Evolutionary conservation across 345 rosid species (phyloP).

Genomic region (Citrus australasica): DNA sequence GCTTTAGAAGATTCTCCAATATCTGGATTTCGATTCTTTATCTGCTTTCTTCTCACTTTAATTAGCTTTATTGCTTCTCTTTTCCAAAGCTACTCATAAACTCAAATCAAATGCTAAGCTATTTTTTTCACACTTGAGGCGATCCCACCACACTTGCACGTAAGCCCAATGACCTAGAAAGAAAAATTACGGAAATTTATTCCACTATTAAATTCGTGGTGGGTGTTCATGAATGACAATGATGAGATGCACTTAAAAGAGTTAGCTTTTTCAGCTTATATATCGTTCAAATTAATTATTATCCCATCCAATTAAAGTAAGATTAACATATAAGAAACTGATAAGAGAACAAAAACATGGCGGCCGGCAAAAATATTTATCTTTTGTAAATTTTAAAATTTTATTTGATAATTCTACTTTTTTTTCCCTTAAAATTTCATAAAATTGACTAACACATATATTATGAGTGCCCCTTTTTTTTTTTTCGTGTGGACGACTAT

Average conservation of each 20-base stretch:
- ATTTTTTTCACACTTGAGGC: background rate
- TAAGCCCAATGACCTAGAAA: background rate
- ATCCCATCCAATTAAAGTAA: too few species aligned
- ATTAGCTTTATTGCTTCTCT: background rate
- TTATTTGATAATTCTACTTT: too few species aligned
- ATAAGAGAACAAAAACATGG: too few species aligned
- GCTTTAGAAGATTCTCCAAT: constrained; percentile 29
- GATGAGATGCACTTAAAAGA: background rate
- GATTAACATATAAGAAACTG: background rate
- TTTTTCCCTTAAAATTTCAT: too few species aligned
- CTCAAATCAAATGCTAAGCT: background rate
- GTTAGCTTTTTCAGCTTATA: background rate
- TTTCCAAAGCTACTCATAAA: background rate
- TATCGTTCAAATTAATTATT: too few species aligned
- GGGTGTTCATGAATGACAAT: too few species aligned
- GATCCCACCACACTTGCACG: too few species aligned
- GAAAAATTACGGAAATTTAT: background rate
- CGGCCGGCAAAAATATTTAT: too few species aligned
- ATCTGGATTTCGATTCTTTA: background rate
- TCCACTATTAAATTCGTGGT: background rate
- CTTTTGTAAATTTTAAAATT: too few species aligned
- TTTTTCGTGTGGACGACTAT: too few species aligned
- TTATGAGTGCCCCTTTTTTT: too few species aligned
- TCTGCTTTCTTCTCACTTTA: background rate
- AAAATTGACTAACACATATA: too few species aligned